phyloP scores from a whole-genome alignment of 2,329 filamentous ascomycete species.

The Calonectria crousiana region DNA sequence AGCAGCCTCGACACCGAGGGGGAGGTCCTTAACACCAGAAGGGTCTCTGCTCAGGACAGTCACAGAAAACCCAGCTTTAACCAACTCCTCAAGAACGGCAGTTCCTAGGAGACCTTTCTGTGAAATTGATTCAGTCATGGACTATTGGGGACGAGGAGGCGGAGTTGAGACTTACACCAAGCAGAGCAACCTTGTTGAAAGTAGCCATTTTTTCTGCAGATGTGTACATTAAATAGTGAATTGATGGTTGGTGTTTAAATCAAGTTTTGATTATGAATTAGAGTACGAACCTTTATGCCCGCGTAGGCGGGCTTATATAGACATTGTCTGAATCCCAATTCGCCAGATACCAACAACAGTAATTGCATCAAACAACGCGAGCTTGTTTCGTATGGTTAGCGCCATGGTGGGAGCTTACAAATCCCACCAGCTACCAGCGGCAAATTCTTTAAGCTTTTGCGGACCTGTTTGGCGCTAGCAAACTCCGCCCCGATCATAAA shows the following conservation, averaged over 20 bases:
- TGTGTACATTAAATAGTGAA: neutral
- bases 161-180: neutral
- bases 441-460: neutral
- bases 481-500: neutral
- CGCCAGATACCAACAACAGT: too few relatives aligned
- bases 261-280: neutral
- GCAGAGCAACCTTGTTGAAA: neutral
- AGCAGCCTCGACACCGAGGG: slow-evolving; percentile 10
- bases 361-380: neutral
- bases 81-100: slow-evolving; percentile 43
- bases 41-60: slow-evolving; percentile 61
- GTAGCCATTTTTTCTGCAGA: neutral
- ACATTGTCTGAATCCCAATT: too few relatives aligned
- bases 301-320: too few relatives aligned
- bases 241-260: neutral
- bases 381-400: too few relatives aligned
- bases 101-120: slow-evolving; percentile 39
- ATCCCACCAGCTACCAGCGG: neutral
- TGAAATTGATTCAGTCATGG: neutral
- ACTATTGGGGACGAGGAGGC: neutral
- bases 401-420: neutral
- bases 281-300: too few relatives aligned
- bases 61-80: slow-evolving; percentile 55
- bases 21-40: neutral
- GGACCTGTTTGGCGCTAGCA: neutral